These are phyloP conservation scores for Saccharomycopsis lassenensis DNA, from an alignment of 805 yeast species.

Conservation along the genomic window DNA sequence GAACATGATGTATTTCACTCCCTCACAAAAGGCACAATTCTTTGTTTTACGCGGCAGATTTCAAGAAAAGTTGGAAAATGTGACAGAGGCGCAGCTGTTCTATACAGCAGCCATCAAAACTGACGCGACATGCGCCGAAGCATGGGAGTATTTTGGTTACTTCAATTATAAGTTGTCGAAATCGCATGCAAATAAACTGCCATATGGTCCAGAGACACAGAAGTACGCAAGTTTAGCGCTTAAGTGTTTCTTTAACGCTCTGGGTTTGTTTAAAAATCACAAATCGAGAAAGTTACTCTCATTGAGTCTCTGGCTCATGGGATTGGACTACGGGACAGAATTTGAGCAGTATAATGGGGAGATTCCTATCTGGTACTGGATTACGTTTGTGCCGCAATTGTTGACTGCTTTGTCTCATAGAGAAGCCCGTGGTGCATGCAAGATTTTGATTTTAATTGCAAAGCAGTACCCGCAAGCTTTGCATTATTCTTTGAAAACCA, in stretches of 20 bases:
- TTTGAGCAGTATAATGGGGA: slow-evolving; percentile 91
- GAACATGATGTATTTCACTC: slow-evolving; percentile 88
- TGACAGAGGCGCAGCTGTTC: slow-evolving; percentile 94
- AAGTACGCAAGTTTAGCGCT: slow-evolving; percentile 82
- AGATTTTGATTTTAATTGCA: slow-evolving; percentile 81
- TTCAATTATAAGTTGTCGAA: slow-evolving; percentile 83
- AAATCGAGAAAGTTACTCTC: slow-evolving; percentile 82
- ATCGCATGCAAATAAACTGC: slow-evolving; percentile 3
- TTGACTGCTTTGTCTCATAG: slow-evolving; percentile 79
- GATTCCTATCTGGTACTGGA: slow-evolving; percentile 99
- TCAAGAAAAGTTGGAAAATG: slow-evolving; percentile 76
- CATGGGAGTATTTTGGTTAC: slow-evolving; percentile 99
- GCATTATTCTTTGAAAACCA: slow-evolving; percentile 89
- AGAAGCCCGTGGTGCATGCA: slow-evolving; percentile 82
- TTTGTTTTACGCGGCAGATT: slow-evolving; percentile 98
- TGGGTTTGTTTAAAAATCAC: slow-evolving; percentile 86
- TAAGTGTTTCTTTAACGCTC: slow-evolving; percentile 96
- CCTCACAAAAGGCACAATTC: slow-evolving; percentile 96
- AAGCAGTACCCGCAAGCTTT: slow-evolving; percentile 95
- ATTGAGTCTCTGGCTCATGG: slow-evolving; percentile 83
- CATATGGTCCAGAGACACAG: slow-evolving; percentile 61
- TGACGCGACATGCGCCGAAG: slow-evolving; percentile 86
- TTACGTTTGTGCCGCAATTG: slow-evolving; percentile 90
- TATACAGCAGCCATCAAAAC: slow-evolving; percentile 96
- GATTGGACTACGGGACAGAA: slow-evolving; percentile 85